Conservation (phyloP, 2,329 filamentous ascomycete species). For the Botryotinia narcissicola region DNA sequence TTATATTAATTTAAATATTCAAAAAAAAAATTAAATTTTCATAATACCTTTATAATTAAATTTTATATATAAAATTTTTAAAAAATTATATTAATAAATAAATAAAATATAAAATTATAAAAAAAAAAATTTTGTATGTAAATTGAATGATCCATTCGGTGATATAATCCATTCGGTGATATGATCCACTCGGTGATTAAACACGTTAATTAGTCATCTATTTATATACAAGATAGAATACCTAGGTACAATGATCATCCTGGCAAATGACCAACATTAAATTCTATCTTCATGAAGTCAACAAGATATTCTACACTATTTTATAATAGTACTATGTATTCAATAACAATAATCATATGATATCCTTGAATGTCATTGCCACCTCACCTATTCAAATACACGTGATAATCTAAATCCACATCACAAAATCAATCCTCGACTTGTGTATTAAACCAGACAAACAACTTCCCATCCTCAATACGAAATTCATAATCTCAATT, state of each 20-base stretch:
- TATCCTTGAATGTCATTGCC: not conserved
- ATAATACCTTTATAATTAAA: no score
- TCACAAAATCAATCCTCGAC: not conserved
- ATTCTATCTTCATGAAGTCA: not conserved
- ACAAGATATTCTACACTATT: not conserved
- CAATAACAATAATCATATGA: not conserved
- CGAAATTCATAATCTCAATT: not conserved
- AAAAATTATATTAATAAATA: no score
- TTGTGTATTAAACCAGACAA: not conserved
- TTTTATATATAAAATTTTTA: no score
- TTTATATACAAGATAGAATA: not conserved
- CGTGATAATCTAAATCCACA: accelerated
- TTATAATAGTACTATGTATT: not conserved
- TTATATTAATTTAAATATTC: no score
- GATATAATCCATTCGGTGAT: no score
- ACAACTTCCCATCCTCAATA: accelerated
- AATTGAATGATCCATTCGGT: no score
- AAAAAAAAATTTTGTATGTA: no score
- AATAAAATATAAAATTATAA: no score
- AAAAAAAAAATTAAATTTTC: no score
- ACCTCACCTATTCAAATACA: not conserved
- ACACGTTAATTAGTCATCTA: no score
- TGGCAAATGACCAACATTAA: accelerated
- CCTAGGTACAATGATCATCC: accelerated
- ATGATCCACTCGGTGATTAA: no score